Base-by-base conservation (phyloP, 225 moss, liverwort and hornwort species). In the Pseudoscleropodium purum region DNA sequence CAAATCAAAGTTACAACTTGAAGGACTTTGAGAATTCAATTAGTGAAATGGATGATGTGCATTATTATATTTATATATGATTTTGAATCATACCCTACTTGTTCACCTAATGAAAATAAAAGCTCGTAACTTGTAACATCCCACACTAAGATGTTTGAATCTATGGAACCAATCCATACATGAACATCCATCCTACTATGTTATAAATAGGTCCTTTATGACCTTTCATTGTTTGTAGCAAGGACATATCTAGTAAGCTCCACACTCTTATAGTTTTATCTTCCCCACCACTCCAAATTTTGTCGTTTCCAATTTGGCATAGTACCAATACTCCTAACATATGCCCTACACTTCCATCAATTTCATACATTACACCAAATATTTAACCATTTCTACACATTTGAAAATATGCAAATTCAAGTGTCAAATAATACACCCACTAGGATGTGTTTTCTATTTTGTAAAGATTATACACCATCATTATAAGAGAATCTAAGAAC, bases 201-300 rank as follows among this genome's bases (percentile, higher is more conserved):
- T 89, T 87, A 79, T 79, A 87, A 30, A 93, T 11, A 8, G 68
- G 89, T 62, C 90, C 90, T 51, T 82, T 92, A 68, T 93, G 89
- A 20, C 84, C 92, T 27, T 73, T 84, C 81, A 93, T 72, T 45
- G 73, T 87, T 56, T 89, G 39, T 63, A 85, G 33, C 13, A 86
- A 82, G n/a, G 91, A 82, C 73, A 84, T 85, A 9, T 92, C 91
- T 18, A 27, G n/a, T 83, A 82, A 67, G 47, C 63, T 89, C 92
- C 85, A 93, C 19, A 93, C 85, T 6, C 72, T 82, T 70, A 93
- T 91, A 62, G 87, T 85, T 66, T 87, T 93, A 59, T 96, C 96
- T 93, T 95, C 94, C 43, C 90, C 86, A 11, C 95, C 91, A 81
- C 92, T 97, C 94, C 94, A 96, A 23, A 96, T 94, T 87, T 92